Base-by-base conservation (phyloP, 1,284 basidiomycete genomes). In the Cryptococcus sp. region DNA sequence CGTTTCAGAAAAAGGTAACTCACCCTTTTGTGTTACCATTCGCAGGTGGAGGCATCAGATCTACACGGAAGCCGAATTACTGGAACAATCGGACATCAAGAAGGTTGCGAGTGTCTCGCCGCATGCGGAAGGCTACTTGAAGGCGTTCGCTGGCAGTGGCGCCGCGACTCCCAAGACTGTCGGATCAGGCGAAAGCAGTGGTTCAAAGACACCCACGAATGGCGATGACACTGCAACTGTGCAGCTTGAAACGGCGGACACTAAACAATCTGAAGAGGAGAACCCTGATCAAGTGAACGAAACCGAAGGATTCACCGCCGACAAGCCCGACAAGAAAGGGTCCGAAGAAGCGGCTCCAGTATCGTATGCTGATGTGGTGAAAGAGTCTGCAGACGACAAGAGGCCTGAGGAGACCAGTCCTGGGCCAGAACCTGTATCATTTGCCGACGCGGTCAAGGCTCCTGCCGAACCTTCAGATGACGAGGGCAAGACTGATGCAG, bases 21-120 rank as follows among this genome's bases (percentile, higher is more conserved):
- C 3, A 17, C 25, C 22, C 15, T 11, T 19, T 3, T 16, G 6
- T 0, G 44, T 46, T 58, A n/a, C 54, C 40, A 3, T 20, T 13
- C 20, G 5, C 47, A 71, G 69, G 69, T 77, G 75, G 75, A 72
- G 69, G 57, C 69, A 74, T 55, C 75, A 77, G 64, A 75, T 77
- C 61, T 71, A 69, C 55, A 73, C 75, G 20, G 73, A 77, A 46
- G 71, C 69, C 7, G 75, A 77, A 50, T 65, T 73, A 55, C 52
- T 72, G 8, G 69, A 70, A 22, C 61, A 65, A 20, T 61, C 62
- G 17, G 67, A 63, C 37, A 45, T 64, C 38, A 61, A 59, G 15
- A 55, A 59, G 51, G 50, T 61, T 37, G 57, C 57, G 10, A 51
- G 29, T 20, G 46, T 53, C 10, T 39, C 58, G 17, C 54, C 56